Evolutionary conservation across 164 flowering plant genomes (phyloP), one percentile per base, ranked within the genome.

Genomic region (Berberis vulgaris): DNA sequence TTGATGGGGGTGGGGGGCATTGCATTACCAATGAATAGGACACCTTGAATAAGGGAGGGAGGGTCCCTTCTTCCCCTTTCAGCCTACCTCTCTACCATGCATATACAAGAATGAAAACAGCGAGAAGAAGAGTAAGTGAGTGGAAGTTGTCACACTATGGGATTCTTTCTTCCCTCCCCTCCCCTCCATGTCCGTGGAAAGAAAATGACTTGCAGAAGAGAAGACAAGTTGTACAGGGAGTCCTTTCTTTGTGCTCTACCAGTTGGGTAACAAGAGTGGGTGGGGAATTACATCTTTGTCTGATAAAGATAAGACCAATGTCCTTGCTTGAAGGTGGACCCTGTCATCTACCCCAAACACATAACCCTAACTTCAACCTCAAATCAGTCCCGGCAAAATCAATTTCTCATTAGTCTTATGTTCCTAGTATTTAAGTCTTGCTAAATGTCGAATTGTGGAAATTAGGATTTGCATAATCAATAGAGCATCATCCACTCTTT

Each of bases 201-300:
- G 72, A 69, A 74, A 70, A 64, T 41, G 63, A 67, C 63, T 7
- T 63, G 65, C 54, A 65, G 54, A 54, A 52, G 54, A 71, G 59
- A 60, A 54, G 68, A 71, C 69, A 69, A 68, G 69, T 67, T 69
- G 54, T 7, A 49, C 70, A 70, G 65, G 47, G 60, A 26, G 26
- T 26, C 26, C 26, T 26, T 71, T 74, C 57, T 70, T 70, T 62
- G 41, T 68, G 78, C 67, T 58, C 60, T 64, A 63, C 65, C 46
- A 67, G 71, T 64, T 71, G 77, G 83, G 79, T 69, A 64, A 78
- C 86, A 82, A 66, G 7, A 58, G 43, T 64, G 68, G 64, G 64
- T 65, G 65, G 77, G 69, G 66, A 58, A 38, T 60, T 60, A 61
- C 67, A 54, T 66, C 68, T 41, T 5, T 82, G 86, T 79, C 80